Evolutionary conservation across 306 rosid species (phyloP), one percentile per base, ranked within the genome.

Genomic region (Cucumis cinereus): DNA sequence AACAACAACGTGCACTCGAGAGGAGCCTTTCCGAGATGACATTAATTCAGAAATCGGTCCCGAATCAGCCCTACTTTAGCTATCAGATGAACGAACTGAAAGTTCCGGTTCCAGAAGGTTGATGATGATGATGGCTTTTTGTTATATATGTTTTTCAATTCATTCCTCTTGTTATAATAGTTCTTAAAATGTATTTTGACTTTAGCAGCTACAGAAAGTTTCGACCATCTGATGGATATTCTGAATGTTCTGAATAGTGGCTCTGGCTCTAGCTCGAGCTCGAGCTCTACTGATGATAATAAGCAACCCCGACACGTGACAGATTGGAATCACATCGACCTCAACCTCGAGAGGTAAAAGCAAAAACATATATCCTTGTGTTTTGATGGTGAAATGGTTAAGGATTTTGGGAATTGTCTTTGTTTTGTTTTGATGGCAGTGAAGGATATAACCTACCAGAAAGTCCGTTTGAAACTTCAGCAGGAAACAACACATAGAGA

Each of bases 391-490:
- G 36, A 49, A 55, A 33, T 57, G 24, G 47, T 7, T 17, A 1
- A 33, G 4, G 8, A 62, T 16, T 1, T 16, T 17, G 69, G 35
- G 43, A 4, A 8, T 17, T 8, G 6, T 26, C 17, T 16, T 64
- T 62, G 22, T 40, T 41, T 5, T 38, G 17, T 40, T 35, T 20
- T 40, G 54, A 40, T 40, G 73, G 89, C 85, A 83, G 81, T 49
- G 81, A 83, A 82, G 92, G 83, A 78, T 67, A 88, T 49, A 75
- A 91, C 77, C 93, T 91, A 24, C 96, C 98, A 1, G 97, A 93
- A 11, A 89, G 92, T 88, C 93, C 93, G 4, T 91, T 91, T 81
- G 72, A 89, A 58, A 38, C 86, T 64, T 74, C 82, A 5, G 70
- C 77, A 76, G 83, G 24, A 62, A 61, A n/a, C 35, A 61, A 16